Conservation (phyloP, 2,329 filamentous ascomycete species). For the Eutypella sp. region DNA sequence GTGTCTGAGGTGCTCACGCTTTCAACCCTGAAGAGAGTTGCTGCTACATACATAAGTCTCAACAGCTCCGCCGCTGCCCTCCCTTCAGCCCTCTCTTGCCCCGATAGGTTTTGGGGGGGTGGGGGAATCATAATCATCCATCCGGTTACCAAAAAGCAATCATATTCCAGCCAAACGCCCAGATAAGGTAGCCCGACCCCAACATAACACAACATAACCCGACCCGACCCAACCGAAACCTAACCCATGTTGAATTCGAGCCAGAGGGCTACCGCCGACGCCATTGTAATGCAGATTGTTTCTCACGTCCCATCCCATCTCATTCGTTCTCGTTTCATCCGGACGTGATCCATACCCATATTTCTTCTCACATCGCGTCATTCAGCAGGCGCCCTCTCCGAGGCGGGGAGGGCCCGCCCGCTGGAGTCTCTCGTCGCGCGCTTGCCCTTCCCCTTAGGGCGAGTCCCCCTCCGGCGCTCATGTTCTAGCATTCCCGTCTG, state of each 20-base stretch:
- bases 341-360: conserved; percentile 14
- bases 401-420: conserved; percentile 45
- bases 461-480: conserved; percentile 23
- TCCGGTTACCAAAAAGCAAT: conserved; percentile 3
- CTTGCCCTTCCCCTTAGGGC: conserved; percentile 39
- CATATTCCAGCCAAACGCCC: background rate
- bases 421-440: conserved; percentile 41
- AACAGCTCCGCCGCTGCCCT: no score
- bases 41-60: no score
- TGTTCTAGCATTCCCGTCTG: conserved; percentile 57
- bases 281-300: background rate
- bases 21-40: no score
- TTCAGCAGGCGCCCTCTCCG: conserved; percentile 44
- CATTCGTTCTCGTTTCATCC: conserved; percentile 8
- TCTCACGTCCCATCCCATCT: conserved; percentile 14
- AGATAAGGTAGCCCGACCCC: background rate
- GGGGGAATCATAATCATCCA: background rate
- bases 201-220: background rate
- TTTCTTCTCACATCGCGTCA: conserved; percentile 25
- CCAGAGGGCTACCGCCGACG: no score
- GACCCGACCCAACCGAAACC: background rate
- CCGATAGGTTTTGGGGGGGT: no score
- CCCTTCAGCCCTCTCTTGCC: no score
- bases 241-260: no score
- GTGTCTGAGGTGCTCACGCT: no score